A percentile compares a stretch with the other conserved stretches of the same genome.
Evolutionary conservation across 805 yeast species (phyloP).

Genomic region (Candida maesae): DNA sequence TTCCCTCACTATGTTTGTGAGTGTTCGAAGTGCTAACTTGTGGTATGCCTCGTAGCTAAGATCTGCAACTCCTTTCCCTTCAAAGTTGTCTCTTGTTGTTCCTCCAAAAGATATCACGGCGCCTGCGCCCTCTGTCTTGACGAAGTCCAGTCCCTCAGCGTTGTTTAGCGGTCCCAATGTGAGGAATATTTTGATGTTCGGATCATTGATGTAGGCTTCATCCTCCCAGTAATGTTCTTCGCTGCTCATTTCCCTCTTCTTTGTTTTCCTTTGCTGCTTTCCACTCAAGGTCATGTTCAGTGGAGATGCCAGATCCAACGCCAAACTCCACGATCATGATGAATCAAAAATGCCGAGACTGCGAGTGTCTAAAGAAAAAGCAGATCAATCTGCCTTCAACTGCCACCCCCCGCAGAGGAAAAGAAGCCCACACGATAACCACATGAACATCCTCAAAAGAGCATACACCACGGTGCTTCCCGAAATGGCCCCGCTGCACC

Average conservation of each 20-base stretch:
- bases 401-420: background rate
- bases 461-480: slow-evolving; percentile 7
- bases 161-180: slow-evolving; percentile 23
- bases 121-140: slow-evolving; percentile 41
- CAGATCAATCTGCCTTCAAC: background rate
- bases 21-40: slow-evolving; percentile 37
- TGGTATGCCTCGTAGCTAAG: slow-evolving; percentile 45
- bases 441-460: slow-evolving; percentile 10
- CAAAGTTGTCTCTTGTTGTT: slow-evolving; percentile 43
- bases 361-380: too few relatives aligned
- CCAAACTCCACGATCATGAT: too few relatives aligned
- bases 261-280: too few relatives aligned
- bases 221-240: slow-evolving; percentile 12
- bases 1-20: slow-evolving; percentile 32
- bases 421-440: too few relatives aligned
- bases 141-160: slow-evolving; percentile 32
- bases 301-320: too few relatives aligned
- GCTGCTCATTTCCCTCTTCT: too few relatives aligned
- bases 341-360: too few relatives aligned
- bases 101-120: slow-evolving; percentile 50
- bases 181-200: slow-evolving; percentile 22
- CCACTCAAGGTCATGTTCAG: too few relatives aligned
- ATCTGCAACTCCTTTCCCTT: slow-evolving; percentile 35
- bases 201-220: background rate
- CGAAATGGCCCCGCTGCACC: slow-evolving; percentile 30